Evolutionary conservation across 164 flowering plant genomes (phyloP).

Genomic region (Vitis labrusca): DNA sequence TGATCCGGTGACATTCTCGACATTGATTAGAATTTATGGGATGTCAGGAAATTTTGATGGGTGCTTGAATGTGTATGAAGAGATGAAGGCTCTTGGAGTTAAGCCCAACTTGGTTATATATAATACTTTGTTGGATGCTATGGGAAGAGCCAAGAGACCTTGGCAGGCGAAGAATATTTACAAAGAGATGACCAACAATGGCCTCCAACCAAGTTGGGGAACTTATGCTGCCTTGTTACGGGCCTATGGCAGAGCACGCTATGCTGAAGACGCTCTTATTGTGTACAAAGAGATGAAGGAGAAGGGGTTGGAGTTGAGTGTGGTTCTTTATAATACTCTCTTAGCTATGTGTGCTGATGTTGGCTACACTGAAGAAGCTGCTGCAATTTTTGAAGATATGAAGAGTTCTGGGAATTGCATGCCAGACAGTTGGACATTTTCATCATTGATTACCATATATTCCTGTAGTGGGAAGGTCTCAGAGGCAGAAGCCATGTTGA

Average conservation of each 20-base stretch:
- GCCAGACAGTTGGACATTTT: conserved; percentile 90
- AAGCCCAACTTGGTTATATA: conserved; percentile 65
- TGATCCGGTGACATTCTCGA: conserved; percentile 67
- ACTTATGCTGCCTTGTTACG: conserved; percentile 76
- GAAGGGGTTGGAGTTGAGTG: conserved; percentile 66
- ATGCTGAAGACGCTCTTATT: conserved; percentile 66
- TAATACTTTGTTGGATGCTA: conserved; percentile 78
- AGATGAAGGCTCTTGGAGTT: conserved; percentile 84
- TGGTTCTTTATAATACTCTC: conserved; percentile 63
- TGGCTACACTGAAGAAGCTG: conserved; percentile 64
- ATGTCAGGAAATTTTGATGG: conserved; percentile 76
- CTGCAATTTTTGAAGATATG: conserved; percentile 75
- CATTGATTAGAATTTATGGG: conserved; percentile 72
- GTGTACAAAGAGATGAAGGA: conserved; percentile 83
- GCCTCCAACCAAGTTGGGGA: conserved; percentile 53
- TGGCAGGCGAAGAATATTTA: conserved; percentile 75
- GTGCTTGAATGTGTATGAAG: conserved; percentile 85
- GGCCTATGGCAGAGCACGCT: conserved; percentile 71
- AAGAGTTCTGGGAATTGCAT: conserved; percentile 48
- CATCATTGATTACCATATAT: conserved; percentile 71
- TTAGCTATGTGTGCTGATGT: conserved; percentile 89
- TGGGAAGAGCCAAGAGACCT: conserved; percentile 93
- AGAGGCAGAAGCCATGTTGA: conserved; percentile 67
- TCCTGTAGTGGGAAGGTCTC: conserved; percentile 76
- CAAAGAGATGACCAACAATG: conserved; percentile 57